These are phyloP conservation scores for Eucalyptus marginata DNA, from an alignment of 345 rosid species.

Conservation along the genomic window DNA sequence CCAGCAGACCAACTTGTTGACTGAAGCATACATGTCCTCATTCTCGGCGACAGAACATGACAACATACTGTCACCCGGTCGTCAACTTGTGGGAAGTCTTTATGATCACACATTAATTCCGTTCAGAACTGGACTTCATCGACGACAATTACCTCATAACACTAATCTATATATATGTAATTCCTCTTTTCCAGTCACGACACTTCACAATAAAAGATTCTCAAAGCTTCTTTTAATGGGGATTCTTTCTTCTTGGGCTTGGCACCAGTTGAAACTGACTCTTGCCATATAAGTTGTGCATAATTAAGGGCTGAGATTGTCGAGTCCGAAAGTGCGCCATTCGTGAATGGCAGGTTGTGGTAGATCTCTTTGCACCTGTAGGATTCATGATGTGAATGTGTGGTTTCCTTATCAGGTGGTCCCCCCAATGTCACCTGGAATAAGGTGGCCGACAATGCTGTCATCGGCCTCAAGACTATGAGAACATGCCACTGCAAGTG, in stretches of 20 bases:
- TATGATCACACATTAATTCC: not conserved
- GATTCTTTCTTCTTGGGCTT: not conserved
- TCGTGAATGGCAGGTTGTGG: not conserved
- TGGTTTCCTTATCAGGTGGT: not conserved
- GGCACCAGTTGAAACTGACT: not conserved
- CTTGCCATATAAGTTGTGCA: not conserved
- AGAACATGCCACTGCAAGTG: not conserved
- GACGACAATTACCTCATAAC: not conserved
- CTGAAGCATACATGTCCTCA: not conserved
- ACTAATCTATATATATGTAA: not conserved
- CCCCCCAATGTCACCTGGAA: not conserved
- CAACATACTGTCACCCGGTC: not conserved
- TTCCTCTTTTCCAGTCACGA: not conserved
- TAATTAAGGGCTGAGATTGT: not conserved
- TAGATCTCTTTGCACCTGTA: not conserved
- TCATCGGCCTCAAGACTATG: not conserved
- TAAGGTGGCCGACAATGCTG: not conserved
- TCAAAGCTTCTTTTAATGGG: not conserved
- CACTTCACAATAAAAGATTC: not conserved
- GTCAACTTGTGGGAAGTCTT: not conserved
- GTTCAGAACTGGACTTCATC: not conserved
- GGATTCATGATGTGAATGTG: not conserved
- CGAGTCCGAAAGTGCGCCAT: not conserved
- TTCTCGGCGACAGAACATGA: not conserved
- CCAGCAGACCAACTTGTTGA: not conserved